Percentiles rank a stretch among this genome's conserved stretches.
Conservation (phyloP, 371 early-diverging fungal species). For the Saksenaea oblongispora region DNA sequence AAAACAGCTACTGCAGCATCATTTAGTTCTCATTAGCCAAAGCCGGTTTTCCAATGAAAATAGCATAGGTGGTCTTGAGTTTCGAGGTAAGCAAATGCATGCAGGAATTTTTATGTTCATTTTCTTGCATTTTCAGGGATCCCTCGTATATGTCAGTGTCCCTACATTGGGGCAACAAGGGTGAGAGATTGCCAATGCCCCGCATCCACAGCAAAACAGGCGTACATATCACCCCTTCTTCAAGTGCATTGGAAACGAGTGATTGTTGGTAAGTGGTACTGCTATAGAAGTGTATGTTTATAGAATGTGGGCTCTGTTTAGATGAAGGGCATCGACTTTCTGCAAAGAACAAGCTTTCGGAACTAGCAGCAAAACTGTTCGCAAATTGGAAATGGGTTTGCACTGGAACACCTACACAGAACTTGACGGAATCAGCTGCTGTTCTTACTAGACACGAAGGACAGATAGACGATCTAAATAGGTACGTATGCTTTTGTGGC, state of each 20-base stretch:
- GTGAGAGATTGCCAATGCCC: constrained; percentile 28
- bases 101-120: background rate
- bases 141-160: constrained; percentile 34
- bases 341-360: constrained; percentile 31
- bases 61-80: constrained; percentile 50
- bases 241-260: constrained; percentile 74
- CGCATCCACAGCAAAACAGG: constrained; percentile 13
- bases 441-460: constrained; percentile 12
- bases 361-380: constrained; percentile 58
- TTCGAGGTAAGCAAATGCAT: constrained; percentile 23
- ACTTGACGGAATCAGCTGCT: constrained; percentile 48
- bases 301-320: background rate
- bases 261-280: constrained; percentile 74
- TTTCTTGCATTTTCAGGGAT: constrained; percentile 21
- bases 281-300: background rate
- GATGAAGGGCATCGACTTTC: constrained; percentile 39
- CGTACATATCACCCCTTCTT: constrained; percentile 62
- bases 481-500: constrained; percentile 9
- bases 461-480: constrained; percentile 21
- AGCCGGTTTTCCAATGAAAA: constrained; percentile 65
- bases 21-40: constrained; percentile 68
- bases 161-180: constrained; percentile 32
- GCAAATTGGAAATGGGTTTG: constrained; percentile 76
- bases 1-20: constrained; percentile 48
- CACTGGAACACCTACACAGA: constrained; percentile 70